A percentile compares a stretch with the other conserved stretches of the same genome.
These are phyloP conservation scores for Anthoceros angustus DNA, from an alignment of 225 moss, liverwort and hornwort species.

Conservation along the genomic window DNA sequence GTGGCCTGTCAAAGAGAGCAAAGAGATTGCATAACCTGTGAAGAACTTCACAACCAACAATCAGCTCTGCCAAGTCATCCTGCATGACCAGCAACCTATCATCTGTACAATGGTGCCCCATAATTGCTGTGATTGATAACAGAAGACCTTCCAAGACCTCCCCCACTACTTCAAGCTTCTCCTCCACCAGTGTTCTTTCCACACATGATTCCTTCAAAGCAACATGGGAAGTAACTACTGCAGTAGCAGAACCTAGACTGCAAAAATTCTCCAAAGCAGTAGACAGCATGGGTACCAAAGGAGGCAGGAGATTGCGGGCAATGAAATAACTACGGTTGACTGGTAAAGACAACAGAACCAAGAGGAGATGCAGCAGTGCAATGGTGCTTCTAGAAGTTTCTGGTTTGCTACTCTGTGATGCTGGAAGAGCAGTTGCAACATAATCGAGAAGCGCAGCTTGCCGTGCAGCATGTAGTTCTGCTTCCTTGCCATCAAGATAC, in stretches of 20 bases:
- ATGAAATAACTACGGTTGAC: conserved; percentile 26
- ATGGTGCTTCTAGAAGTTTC: conserved; percentile 19
- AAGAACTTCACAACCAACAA: conserved; percentile 22
- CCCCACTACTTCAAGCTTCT: conserved; percentile 15
- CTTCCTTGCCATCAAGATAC: conserved; percentile 18
- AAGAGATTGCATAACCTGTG: conserved; percentile 17
- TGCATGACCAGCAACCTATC: conserved; percentile 22
- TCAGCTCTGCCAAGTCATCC: conserved; percentile 26
- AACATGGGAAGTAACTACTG: conserved; percentile 4
- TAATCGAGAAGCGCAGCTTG: conserved; percentile 17
- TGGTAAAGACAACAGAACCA: conserved; percentile 15
- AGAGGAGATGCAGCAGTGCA: conserved; percentile 18
- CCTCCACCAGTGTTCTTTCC: conserved; percentile 14
- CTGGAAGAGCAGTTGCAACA: conserved; percentile 6
- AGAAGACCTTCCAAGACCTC: conserved; percentile 26
- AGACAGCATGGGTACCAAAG: conserved; percentile 21
- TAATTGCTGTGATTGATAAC: conserved; percentile 12
- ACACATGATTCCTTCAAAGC: not conserved
- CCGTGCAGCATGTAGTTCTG: conserved; percentile 22
- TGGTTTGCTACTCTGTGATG: conserved; percentile 9
- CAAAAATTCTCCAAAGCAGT: conserved; percentile 28
- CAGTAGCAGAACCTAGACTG: conserved; percentile 9
- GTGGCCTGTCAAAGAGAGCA: conserved; percentile 17
- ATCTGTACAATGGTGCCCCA: conserved; percentile 17
- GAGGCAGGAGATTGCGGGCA: conserved; percentile 21